A percentile compares a stretch with the other conserved stretches of the same genome.
These are phyloP conservation scores for Dictyostelium capitatum DNA, from an alignment of 78 protist genomes.

Conservation along the genomic window DNA sequence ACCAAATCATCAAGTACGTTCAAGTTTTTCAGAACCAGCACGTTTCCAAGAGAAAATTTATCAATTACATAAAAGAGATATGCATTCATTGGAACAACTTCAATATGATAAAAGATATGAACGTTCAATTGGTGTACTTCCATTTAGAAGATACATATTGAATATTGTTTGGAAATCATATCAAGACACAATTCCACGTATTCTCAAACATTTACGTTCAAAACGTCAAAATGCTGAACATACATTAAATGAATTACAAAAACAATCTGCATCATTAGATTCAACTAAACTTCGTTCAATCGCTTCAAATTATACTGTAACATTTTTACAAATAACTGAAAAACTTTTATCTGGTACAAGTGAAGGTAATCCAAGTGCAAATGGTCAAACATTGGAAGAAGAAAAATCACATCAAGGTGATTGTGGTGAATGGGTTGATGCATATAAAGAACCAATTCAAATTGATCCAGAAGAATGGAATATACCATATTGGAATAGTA, in stretches of 20 bases:
- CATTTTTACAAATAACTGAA: conserved; percentile 82
- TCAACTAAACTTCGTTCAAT: conserved; percentile 55
- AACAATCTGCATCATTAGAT: conserved; percentile 63
- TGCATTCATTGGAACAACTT: conserved; percentile 81
- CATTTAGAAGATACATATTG: conserved; percentile 77
- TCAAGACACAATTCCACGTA: conserved; percentile 83
- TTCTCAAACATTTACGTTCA: conserved; percentile 69
- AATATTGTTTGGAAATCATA: conserved; percentile 69
- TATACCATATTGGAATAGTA: conserved; percentile 84
- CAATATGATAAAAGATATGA: conserved; percentile 87
- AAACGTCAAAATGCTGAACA: conserved; percentile 59
- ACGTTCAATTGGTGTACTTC: conserved; percentile 75
- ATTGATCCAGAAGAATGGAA: conserved; percentile 82
- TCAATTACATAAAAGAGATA: conserved; percentile 76
- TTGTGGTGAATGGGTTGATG: conserved; percentile 88
- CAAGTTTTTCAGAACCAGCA: conserved; percentile 56
- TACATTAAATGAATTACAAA: conserved; percentile 37
- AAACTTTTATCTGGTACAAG: conserved; percentile 81
- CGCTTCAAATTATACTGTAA: conserved; percentile 80
- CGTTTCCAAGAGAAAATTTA: conserved; percentile 71
- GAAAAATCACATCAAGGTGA: conserved; percentile 81
- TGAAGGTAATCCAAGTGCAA: conserved; percentile 87
- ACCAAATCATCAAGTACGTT: conserved; percentile 77
- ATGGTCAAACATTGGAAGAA: conserved; percentile 88
- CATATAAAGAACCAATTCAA: conserved; percentile 62